Percentiles rank a stretch among this genome's conserved stretches.
Conservation (phyloP, 441 rosid genomes). For the Euphorbia schlechtendalii region DNA sequence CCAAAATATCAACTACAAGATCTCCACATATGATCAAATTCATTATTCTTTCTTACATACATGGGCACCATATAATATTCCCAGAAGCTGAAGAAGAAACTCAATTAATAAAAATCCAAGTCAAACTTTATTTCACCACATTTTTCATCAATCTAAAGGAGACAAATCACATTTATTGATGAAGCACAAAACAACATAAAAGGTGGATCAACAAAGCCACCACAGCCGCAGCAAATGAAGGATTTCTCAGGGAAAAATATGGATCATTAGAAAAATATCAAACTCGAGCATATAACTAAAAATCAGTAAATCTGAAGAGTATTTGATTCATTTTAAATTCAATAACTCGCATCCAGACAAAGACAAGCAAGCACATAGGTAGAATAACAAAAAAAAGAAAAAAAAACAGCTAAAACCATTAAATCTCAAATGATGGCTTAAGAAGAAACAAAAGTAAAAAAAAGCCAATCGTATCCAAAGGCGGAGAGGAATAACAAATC, state of each 20-base stretch:
- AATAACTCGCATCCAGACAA: slow-evolving; percentile 15
- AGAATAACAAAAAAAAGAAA: background rate
- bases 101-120: background rate
- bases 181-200: background rate
- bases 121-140: background rate
- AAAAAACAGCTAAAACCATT: background rate
- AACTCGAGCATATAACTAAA: background rate
- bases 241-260: too few species aligned
- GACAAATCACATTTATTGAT: background rate
- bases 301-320: background rate
- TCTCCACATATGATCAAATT: background rate
- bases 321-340: background rate
- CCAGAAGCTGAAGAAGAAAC: background rate
- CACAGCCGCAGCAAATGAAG: too few species aligned
- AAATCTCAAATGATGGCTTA: slow-evolving; percentile 22
- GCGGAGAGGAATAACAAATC: background rate
- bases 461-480: background rate
- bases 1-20: background rate
- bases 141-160: background rate
- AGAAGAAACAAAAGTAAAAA: background rate
- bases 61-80: background rate
- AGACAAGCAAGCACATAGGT: background rate
- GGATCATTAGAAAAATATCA: too few species aligned
- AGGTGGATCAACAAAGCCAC: background rate
- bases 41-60: background rate